phyloP scores from a whole-genome alignment of 331 rosid species.

The Cydonia oblonga region DNA sequence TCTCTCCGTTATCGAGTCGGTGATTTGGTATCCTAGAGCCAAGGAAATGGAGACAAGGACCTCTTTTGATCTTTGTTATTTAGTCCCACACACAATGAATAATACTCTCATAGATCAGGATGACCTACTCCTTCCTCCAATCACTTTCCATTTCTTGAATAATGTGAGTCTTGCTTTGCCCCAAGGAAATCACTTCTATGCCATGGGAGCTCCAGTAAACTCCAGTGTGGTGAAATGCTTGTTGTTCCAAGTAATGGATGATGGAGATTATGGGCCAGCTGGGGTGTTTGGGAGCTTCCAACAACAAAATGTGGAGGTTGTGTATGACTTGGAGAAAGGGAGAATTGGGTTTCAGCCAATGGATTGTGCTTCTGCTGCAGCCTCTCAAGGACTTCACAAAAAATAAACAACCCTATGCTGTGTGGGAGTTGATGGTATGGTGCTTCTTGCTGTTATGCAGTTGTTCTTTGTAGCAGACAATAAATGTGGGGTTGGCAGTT shows the following conservation, averaged over 20 bases:
- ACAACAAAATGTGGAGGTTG: slow-evolving; percentile 46
- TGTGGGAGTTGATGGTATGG: background rate
- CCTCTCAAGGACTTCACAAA: slow-evolving; percentile 18
- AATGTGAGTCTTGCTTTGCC: slow-evolving; percentile 32
- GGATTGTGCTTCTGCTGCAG: slow-evolving; percentile 42
- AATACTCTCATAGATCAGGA: background rate
- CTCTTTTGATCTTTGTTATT: slow-evolving; percentile 42
- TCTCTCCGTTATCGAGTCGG: slow-evolving; percentile 21
- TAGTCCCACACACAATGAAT: slow-evolving; percentile 17
- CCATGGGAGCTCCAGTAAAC: slow-evolving; percentile 41
- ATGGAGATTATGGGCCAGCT: slow-evolving; percentile 31
- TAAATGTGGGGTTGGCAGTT: background rate
- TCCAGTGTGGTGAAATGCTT: slow-evolving; percentile 35
- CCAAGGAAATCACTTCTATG: slow-evolving; percentile 33
- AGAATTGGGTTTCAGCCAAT: slow-evolving; percentile 37
- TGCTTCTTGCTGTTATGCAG: background rate
- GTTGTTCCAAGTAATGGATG: slow-evolving; percentile 38
- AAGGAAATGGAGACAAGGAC: slow-evolving; percentile 23
- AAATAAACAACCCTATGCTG: background rate
- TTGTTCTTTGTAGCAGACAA: slow-evolving; percentile 2
- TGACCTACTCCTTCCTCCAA: slow-evolving; percentile 20
- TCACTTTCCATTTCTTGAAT: slow-evolving; percentile 37
- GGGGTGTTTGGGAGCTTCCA: slow-evolving; percentile 52
- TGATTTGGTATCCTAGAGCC: slow-evolving; percentile 32
- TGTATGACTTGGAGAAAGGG: slow-evolving; percentile 40